phyloP scores from a whole-genome alignment of 2,329 filamentous ascomycete species.

The Calonectria honghensis region DNA sequence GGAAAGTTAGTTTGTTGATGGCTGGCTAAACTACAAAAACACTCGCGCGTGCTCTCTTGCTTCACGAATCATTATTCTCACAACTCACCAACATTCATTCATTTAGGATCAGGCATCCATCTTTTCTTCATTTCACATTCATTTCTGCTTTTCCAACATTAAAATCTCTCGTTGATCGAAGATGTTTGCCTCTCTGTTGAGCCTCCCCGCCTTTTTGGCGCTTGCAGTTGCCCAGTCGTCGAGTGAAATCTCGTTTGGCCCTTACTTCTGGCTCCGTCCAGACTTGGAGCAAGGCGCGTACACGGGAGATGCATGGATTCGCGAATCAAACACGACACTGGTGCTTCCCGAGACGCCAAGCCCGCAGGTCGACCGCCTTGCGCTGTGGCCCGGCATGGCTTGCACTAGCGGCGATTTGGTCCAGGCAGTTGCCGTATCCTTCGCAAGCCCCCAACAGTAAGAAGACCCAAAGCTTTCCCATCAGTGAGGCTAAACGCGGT shows the following conservation, averaged over 20 bases:
- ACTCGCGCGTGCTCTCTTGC: not conserved
- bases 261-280: conserved; percentile 13
- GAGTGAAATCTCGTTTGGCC: not conserved
- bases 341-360: not conserved
- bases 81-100: not conserved
- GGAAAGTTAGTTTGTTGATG: too few species aligned
- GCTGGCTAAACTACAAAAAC: not conserved
- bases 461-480: not conserved
- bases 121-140: not conserved
- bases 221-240: not conserved
- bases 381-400: conserved; percentile 17
- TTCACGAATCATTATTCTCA: not conserved
- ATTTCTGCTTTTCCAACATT: not conserved
- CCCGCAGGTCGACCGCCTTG: conserved; percentile 8
- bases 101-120: not conserved
- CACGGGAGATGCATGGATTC: conserved; percentile 7
- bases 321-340: conserved; percentile 7
- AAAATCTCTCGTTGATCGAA: too few species aligned
- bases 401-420: conserved; percentile 8
- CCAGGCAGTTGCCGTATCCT: not conserved
- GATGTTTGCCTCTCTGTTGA: not conserved
- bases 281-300: not conserved
- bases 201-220: not conserved
- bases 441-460: not conserved
- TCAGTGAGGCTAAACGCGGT: not conserved